phyloP scores from a whole-genome alignment of 1,284 basidiomycete species.

The Puccinia coronata region DNA sequence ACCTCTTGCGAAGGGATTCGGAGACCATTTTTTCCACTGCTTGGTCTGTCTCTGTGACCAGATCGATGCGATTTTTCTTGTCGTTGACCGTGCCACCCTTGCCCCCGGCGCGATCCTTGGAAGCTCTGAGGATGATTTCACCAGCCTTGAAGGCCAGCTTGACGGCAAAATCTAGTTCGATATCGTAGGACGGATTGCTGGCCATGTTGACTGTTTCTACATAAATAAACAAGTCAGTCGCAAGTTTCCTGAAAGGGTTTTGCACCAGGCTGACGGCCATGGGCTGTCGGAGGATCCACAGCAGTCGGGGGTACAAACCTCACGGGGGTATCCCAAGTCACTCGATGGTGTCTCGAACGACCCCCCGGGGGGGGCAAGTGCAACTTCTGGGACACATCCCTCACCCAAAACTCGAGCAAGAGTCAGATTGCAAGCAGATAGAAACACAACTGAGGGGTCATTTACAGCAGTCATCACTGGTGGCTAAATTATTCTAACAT shows the following conservation, averaged over 20 bases:
- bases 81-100: constrained; percentile 64
- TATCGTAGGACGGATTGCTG: constrained; percentile 1
- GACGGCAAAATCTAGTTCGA: constrained; percentile 31
- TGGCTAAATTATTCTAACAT: too few species aligned
- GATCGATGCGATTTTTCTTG: constrained; percentile 86
- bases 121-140: constrained; percentile 25
- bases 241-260: too few species aligned
- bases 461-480: too few species aligned
- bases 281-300: not conserved
- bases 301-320: not conserved
- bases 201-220: not conserved
- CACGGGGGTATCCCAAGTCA: too few species aligned
- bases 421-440: too few species aligned
- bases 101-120: constrained; percentile 21
- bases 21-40: constrained; percentile 84
- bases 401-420: too few species aligned
- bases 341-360: too few species aligned
- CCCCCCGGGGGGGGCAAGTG: too few species aligned
- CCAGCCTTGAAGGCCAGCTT: constrained; percentile 7
- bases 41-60: constrained; percentile 94
- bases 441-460: too few species aligned
- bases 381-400: too few species aligned
- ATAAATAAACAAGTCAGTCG: too few species aligned
- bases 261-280: too few species aligned
- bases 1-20: constrained; percentile 68